phyloP scores from a whole-genome alignment of 1,139 yeast genomes.

The Kluyveromyces marxianus region DNA sequence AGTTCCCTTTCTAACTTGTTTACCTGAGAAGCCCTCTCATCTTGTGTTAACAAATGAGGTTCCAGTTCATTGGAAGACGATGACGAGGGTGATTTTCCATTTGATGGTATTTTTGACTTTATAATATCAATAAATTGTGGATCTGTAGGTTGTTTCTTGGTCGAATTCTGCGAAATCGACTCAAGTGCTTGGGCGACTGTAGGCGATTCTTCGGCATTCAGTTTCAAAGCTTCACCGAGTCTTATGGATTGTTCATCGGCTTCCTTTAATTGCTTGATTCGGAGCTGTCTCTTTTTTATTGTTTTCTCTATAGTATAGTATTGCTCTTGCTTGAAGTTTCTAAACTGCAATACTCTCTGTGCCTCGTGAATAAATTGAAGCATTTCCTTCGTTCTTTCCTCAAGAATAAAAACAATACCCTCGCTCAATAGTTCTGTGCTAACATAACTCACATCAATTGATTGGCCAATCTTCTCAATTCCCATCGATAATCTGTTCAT shows the following conservation, averaged over 20 bases:
- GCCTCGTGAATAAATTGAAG: conserved; percentile 72
- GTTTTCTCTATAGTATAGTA: conserved; percentile 41
- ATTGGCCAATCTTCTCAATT: conserved; percentile 78
- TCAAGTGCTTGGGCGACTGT: conserved; percentile 28
- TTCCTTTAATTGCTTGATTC: conserved; percentile 24
- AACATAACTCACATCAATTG: conserved; percentile 71
- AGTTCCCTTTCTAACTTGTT: conserved; percentile 28
- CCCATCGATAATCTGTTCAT: conserved; percentile 37
- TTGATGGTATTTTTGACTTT: conserved; percentile 1
- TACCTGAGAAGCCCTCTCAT: conserved; percentile 30
- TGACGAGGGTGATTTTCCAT: conserved; percentile 15
- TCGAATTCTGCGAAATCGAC: conserved; percentile 1
- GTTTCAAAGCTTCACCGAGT: conserved; percentile 27
- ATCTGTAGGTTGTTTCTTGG: background rate
- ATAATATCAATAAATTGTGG: conserved; percentile 4
- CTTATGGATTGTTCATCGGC: conserved; percentile 31
- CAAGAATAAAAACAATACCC: conserved; percentile 58
- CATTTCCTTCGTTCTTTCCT: conserved; percentile 80
- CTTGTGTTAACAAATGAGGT: conserved; percentile 27
- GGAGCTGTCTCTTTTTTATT: conserved; percentile 26
- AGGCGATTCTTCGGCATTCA: conserved; percentile 25
- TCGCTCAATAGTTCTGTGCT: conserved; percentile 64
- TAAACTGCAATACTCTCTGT: conserved; percentile 59
- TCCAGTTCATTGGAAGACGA: conserved; percentile 13
- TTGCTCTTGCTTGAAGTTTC: conserved; percentile 65